A percentile compares a stretch with the other conserved stretches of the same genome.
These are phyloP conservation scores for Globisporangium ultimum DNA, from an alignment of 352 stramenopile genomes.

Conservation along the genomic window DNA sequence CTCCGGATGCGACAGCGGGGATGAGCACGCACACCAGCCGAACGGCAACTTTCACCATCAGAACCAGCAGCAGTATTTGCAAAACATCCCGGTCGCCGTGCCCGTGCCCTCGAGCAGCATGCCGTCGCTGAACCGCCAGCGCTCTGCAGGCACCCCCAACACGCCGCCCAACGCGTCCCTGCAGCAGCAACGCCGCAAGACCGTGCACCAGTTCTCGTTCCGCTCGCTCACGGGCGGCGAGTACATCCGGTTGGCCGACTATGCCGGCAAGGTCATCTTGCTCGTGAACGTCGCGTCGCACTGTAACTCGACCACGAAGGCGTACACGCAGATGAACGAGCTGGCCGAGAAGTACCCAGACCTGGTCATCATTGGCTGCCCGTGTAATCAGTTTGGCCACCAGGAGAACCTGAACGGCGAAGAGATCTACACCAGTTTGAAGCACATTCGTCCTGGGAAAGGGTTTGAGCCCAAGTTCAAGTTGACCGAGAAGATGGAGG, in stretches of 20 bases:
- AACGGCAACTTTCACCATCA: conserved; percentile 14
- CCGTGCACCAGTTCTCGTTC: conserved; percentile 75
- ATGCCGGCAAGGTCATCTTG: conserved; percentile 54
- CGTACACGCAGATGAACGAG: conserved; percentile 72
- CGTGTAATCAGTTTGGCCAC: conserved; percentile 82
- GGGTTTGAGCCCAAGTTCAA: conserved; percentile 67
- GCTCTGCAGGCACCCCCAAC: conserved; percentile 1
- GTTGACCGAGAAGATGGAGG: conserved; percentile 78
- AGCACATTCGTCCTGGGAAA: conserved; percentile 70
- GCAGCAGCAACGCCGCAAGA: conserved; percentile 37
- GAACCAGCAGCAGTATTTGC: conserved; percentile 39
- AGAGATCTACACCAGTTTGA: conserved; percentile 71
- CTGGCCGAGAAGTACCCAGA: conserved; percentile 56
- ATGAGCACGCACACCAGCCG: conserved; percentile 13
- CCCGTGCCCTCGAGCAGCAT: conserved; percentile 31
- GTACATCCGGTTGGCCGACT: conserved; percentile 66
- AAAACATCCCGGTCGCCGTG: conserved; percentile 58
- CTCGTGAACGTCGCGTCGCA: conserved; percentile 82
- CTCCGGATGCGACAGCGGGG: conserved; percentile 27
- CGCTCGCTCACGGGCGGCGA: conserved; percentile 56
- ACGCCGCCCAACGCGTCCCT: too few species aligned
- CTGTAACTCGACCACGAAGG: conserved; percentile 76
- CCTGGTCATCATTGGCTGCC: conserved; percentile 68
- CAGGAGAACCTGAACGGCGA: conserved; percentile 81
- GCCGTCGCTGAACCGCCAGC: conserved; percentile 29